A percentile compares a stretch with the other conserved stretches of the same genome.
phyloP scores from a whole-genome alignment of 2,329 filamentous ascomycete genomes.

The Ophiocordyceps camponoti-floridani region DNA sequence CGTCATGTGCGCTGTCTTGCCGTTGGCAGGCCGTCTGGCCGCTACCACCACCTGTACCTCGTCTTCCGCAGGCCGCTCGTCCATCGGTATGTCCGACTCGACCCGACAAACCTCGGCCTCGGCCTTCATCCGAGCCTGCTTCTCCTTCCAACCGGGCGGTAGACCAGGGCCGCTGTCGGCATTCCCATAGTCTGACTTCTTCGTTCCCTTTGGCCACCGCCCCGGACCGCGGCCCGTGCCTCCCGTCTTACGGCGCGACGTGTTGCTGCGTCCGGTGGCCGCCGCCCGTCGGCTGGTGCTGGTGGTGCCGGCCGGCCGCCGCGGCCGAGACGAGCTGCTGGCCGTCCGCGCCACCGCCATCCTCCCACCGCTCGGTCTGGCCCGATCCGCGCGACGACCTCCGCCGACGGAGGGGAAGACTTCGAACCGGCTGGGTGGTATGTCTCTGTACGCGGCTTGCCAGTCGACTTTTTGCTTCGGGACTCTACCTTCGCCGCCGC shows the following conservation, averaged over 20 bases:
- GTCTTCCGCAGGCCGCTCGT: conserved; percentile 12
- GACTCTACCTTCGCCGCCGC: conserved; percentile 1
- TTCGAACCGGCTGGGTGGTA: conserved; percentile 57
- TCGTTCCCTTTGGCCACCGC: conserved; percentile 49
- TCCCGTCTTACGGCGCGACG: conserved; percentile 34
- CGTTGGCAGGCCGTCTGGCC: conserved; percentile 5
- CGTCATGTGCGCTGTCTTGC: conserved; percentile 4
- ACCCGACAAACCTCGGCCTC: conserved; percentile 5
- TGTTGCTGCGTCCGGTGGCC: conserved; percentile 19
- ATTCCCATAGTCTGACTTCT: conserved; percentile 50
- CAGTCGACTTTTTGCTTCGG: conserved; percentile 14
- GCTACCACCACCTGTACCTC: conserved; percentile 15
- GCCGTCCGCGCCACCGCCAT: conserved; percentile 16
- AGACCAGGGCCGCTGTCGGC: conserved; percentile 46
- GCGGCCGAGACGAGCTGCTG: conserved; percentile 18
- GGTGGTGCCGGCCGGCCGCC: conserved; percentile 12
- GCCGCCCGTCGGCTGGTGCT: conserved; percentile 11
- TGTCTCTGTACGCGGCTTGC: conserved; percentile 30
- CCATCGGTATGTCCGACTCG: conserved; percentile 3
- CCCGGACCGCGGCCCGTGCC: conserved; percentile 48
- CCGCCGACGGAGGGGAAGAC: conserved; percentile 51
- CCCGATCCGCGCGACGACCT: conserved; percentile 27
- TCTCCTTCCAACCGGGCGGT: conserved; percentile 35
- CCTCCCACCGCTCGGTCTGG: conserved; percentile 22
- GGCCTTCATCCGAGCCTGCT: conserved; percentile 5